Conservation (phyloP, 1,284 basidiomycete species). For the Vanrija sp. region DNA sequence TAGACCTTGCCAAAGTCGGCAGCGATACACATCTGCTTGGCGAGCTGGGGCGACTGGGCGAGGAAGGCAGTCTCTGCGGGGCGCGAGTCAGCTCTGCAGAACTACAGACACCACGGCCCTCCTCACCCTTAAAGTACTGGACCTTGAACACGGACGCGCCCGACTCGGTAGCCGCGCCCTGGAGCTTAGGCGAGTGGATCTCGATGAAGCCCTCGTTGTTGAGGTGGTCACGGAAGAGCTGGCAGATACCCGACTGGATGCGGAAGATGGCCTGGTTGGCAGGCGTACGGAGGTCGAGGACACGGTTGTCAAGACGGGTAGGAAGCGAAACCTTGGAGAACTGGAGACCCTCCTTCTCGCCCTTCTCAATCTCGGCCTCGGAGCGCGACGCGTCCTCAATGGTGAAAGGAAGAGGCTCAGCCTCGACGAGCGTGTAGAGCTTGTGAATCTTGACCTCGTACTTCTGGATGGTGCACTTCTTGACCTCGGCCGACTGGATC, state of each 20-base stretch:
- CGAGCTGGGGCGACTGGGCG: constrained; percentile 93
- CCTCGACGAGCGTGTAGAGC: constrained; percentile 79
- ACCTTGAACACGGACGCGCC: constrained; percentile 98
- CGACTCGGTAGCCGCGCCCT: constrained; percentile 94
- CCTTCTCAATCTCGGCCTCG: constrained; percentile 62
- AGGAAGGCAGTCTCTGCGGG: constrained; percentile 66
- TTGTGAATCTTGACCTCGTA: constrained; percentile 84
- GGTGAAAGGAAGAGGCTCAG: constrained; percentile 74
- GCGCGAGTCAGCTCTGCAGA: not conserved
- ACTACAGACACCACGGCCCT: too few species aligned
- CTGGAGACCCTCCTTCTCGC: constrained; percentile 57
- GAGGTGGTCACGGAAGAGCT: constrained; percentile 84
- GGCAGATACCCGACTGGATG: constrained; percentile 81
- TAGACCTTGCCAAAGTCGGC: constrained; percentile 98
- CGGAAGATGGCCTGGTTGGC: constrained; percentile 97
- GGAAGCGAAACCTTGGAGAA: constrained; percentile 69
- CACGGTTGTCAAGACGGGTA: constrained; percentile 91
- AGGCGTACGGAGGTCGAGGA: constrained; percentile 91
- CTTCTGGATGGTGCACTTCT: constrained; percentile 82
- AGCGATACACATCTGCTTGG: constrained; percentile 99
- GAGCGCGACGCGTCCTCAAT: constrained; percentile 88
- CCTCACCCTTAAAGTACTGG: constrained; percentile 87
- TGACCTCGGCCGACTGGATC: constrained; percentile 82
- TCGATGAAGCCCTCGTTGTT: constrained; percentile 67
- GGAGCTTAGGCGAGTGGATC: constrained; percentile 96